A percentile compares a stretch with the other conserved stretches of the same genome.
phyloP scores from a whole-genome alignment of 1,139 yeast genomes.

The Protomyces gravidus region DNA sequence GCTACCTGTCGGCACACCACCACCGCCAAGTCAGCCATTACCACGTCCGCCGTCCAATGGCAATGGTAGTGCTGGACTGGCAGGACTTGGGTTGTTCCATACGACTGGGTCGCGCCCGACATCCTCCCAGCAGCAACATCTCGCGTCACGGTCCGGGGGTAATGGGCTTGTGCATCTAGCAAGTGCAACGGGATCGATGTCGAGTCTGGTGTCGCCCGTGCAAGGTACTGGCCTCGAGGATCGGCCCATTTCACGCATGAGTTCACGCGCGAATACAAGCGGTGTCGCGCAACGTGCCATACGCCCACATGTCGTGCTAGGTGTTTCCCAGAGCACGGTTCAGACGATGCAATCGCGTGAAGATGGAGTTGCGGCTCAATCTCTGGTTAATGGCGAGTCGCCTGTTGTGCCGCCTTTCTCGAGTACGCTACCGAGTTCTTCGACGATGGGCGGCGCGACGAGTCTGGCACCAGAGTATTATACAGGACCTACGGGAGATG shows the following conservation, averaged over 20 bases:
- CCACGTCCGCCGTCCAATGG: conserved; percentile 17
- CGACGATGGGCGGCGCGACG: neutral
- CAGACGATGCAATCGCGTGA: conserved; percentile 6
- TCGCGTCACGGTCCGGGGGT: too few relatives aligned
- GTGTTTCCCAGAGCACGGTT: conserved; percentile 23
- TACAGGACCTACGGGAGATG: neutral
- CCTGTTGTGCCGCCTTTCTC: neutral
- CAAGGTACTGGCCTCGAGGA: neutral
- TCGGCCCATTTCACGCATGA: neutral
- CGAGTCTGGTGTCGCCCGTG: neutral
- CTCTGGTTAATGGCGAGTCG: neutral
- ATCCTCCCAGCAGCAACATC: neutral
- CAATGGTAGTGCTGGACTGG: neutral
- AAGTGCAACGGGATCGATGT: neutral
- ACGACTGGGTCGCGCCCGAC: neutral
- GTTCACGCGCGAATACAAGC: neutral
- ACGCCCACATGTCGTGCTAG: conserved; percentile 18
- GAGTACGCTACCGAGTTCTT: neutral
- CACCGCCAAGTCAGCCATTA: conserved; percentile 24
- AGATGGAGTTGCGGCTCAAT: neutral
- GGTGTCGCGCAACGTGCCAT: neutral
- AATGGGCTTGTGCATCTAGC: too few relatives aligned
- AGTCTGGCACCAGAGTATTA: neutral
- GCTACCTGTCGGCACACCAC: conserved; percentile 3
- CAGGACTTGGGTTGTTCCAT: neutral